A percentile compares a stretch with the other conserved stretches of the same genome.
phyloP scores from a whole-genome alignment of 768 basidiomycete genomes.

The Galerina sulciceps region DNA sequence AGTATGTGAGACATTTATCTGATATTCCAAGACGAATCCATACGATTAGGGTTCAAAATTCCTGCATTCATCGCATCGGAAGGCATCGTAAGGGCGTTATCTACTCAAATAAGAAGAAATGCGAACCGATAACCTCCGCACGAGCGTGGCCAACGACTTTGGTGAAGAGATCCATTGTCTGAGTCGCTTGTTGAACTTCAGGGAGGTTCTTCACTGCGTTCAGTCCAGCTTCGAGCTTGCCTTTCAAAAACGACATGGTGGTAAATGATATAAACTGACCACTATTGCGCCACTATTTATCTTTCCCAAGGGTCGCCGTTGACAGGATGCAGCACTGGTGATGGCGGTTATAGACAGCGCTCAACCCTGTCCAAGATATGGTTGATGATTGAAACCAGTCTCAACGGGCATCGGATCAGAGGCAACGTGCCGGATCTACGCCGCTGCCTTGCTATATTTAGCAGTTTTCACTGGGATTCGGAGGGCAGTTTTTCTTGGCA shows the following conservation, averaged over 20 bases:
- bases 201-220: constrained; percentile 22
- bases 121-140: constrained; percentile 41
- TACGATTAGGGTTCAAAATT: constrained; percentile 50
- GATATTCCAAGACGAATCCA: background rate
- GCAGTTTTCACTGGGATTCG: no score
- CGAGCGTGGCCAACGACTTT: constrained; percentile 47
- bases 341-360: background rate
- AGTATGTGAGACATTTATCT: background rate
- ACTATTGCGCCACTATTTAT: background rate
- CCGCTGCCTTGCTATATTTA: no score
- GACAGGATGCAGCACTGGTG: background rate
- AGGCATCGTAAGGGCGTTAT: background rate
- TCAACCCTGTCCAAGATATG: background rate
- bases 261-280: constrained; percentile 10
- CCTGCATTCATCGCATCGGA: constrained; percentile 30
- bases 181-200: constrained; percentile 11
- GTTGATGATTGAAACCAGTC: no score
- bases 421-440: no score
- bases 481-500: no score
- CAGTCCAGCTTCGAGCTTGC: constrained; percentile 29
- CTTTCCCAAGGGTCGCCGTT: background rate
- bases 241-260: constrained; percentile 45
- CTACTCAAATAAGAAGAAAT: background rate
- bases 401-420: background rate
- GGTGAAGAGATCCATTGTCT: constrained; percentile 36